These are phyloP conservation scores for Pseudonitzschia multiseries DNA, from an alignment of 108 stramenopile genomes.

Conservation along the genomic window DNA sequence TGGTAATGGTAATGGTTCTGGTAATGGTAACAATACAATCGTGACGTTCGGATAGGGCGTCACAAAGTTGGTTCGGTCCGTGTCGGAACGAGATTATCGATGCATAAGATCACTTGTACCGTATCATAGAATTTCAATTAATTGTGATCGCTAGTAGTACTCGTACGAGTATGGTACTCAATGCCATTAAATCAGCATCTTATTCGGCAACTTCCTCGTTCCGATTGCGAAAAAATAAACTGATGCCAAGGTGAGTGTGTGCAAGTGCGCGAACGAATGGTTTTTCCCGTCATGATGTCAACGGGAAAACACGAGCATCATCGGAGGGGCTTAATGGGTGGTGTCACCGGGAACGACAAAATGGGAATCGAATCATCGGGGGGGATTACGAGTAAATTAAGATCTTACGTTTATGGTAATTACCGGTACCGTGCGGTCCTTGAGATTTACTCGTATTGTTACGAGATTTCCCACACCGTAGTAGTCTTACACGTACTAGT, in stretches of 20 bases:
- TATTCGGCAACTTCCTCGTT: background rate
- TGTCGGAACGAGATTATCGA: background rate
- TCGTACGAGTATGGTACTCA: too few species aligned
- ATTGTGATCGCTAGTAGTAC: too few species aligned
- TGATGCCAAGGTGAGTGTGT: background rate
- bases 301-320: background rate
- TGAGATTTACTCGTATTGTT: too few species aligned
- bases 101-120: background rate
- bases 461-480: too few species aligned
- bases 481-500: too few species aligned
- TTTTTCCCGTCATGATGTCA: background rate
- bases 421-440: too few species aligned
- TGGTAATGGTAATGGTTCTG: background rate
- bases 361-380: background rate
- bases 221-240: background rate
- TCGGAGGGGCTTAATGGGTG: background rate
- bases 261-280: background rate
- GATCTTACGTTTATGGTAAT: background rate
- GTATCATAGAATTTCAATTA: too few species aligned
- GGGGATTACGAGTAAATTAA: background rate
- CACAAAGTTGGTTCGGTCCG: background rate
- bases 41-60: background rate
- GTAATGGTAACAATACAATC: background rate
- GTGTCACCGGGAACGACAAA: background rate
- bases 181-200: too few species aligned